These are phyloP conservation scores for Albatrellus ellisii DNA, from an alignment of 768 basidiomycete genomes.

Conservation along the genomic window DNA sequence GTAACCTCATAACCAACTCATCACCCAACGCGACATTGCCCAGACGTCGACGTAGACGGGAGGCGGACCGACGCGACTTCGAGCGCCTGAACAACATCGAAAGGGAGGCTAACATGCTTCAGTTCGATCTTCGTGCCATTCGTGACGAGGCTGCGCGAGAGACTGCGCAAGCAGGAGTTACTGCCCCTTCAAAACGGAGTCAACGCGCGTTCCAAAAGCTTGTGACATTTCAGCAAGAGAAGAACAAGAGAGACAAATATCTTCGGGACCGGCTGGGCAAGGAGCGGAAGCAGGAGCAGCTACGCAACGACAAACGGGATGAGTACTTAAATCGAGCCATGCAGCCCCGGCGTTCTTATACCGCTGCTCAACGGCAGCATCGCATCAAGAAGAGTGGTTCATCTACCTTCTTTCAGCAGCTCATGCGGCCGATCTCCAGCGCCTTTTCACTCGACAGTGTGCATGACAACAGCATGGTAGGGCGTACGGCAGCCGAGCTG, in stretches of 20 bases:
- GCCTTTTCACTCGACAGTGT: constrained; percentile 61
- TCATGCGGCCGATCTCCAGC: constrained; percentile 84
- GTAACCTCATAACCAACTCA: constrained; percentile 46
- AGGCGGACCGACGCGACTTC: constrained; percentile 51
- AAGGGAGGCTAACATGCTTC: constrained; percentile 43
- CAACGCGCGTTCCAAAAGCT: constrained; percentile 56
- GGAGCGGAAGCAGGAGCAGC: constrained; percentile 68
- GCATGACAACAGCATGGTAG: constrained; percentile 25
- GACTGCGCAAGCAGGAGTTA: constrained; percentile 31
- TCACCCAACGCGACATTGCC: constrained; percentile 29
- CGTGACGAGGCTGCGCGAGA: constrained; percentile 68
- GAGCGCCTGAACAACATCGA: constrained; percentile 70
- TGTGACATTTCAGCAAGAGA: constrained; percentile 60
- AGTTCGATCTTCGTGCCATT: constrained; percentile 61
- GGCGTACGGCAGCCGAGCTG: constrained; percentile 57
- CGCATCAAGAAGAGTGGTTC: constrained; percentile 85
- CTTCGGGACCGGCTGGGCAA: constrained; percentile 56
- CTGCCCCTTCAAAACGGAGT: constrained; percentile 37
- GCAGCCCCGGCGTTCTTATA: constrained; percentile 37
- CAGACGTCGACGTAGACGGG: constrained; percentile 36
- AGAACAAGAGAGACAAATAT: constrained; percentile 64
- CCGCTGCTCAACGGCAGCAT: constrained; percentile 51
- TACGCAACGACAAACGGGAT: constrained; percentile 57
- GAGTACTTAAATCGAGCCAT: constrained; percentile 67
- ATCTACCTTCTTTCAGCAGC: constrained; percentile 63